phyloP scores from a whole-genome alignment of 495 filamentous ascomycete genomes.

The Penicillium psychrofluorescens region DNA sequence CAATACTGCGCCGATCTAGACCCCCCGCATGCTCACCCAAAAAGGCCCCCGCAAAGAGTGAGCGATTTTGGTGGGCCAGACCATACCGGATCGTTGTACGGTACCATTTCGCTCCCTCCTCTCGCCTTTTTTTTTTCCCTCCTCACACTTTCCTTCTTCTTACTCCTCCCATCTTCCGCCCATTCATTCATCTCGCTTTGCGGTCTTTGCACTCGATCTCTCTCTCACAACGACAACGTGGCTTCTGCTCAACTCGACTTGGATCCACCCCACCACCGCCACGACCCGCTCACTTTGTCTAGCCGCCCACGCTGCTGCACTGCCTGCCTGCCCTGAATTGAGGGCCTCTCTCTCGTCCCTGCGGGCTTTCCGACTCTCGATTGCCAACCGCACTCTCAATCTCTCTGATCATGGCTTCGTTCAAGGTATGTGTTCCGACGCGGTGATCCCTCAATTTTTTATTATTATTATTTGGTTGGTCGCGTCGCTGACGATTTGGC shows the following conservation, averaged over 20 bases:
- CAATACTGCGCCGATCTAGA: too few relatives aligned
- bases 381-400: slow-evolving; percentile 22
- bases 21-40: slow-evolving; percentile 26
- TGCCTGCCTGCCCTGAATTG: slow-evolving; percentile 21
- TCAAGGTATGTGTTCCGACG: slow-evolving; percentile 28
- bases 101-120: slow-evolving; percentile 6
- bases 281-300: slow-evolving; percentile 2
- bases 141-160: slow-evolving; percentile 3
- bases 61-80: slow-evolving; percentile 25
- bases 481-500: slow-evolving; percentile 13
- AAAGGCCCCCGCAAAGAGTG: slow-evolving; percentile 26
- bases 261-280: slow-evolving; percentile 4
- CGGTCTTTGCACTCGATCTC: slow-evolving; percentile 4
- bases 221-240: slow-evolving; percentile 1
- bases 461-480: neutral
- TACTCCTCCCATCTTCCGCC: slow-evolving; percentile 5
- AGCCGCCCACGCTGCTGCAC: slow-evolving; percentile 7
- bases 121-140: slow-evolving; percentile 8
- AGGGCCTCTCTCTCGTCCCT: slow-evolving; percentile 9
- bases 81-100: slow-evolving; percentile 13
- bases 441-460: neutral
- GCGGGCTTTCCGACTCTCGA: slow-evolving; percentile 29
- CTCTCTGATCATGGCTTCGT: slow-evolving; percentile 36
- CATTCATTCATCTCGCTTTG: slow-evolving; percentile 1
- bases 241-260: slow-evolving; percentile 1